Base-by-base conservation (phyloP, 148 eudicot species). In the Fagopyrum esculentum region DNA sequence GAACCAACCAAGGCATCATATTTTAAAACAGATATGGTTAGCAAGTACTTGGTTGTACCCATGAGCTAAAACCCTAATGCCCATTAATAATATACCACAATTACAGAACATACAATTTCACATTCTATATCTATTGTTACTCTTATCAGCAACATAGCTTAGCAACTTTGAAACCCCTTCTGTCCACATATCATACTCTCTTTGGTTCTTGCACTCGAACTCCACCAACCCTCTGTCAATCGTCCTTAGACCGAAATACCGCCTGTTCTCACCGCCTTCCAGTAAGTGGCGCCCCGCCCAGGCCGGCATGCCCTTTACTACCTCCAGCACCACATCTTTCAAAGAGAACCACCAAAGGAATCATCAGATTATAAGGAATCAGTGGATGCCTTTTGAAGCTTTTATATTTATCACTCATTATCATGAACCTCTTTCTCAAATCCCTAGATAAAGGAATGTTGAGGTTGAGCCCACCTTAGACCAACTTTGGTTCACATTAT, bases 241-340 rank as follows among this genome's bases (percentile, higher is more conserved):
- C 7, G 97, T 95, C 87, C 88, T 95, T 46, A 95, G 76, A 1
- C 87, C 97, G 26, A 95, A 95, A 78, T 95, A 95, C 35, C 87
- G 78, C 50, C 93, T 81, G 69, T 88, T 44, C 46, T 90, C 89
- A 2, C 97, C 93, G 1, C 96, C 96, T 79, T 90, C 96, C 1
- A 89, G 92, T 75, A 90, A 76, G 83, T 95, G 96, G 19, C 98
- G 96, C 64, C 98, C 98, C 0, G 97, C 87, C 97, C 98, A 95
- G 0, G 98, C 97, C 5, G 97, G 94, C 82, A 90, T 82, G 78
- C 90, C 86, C 86, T 85, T 90, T 74, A 89, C 74, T 73, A 95
- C 98, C 68, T 89, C 98, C 78, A 92, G 56, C 66, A 95, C 98
- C 75, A 89, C 81, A 87, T 95, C 96, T 92, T 61, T 74, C 81